Conservation (phyloP, 257 asterid genomes). For the Mitragyna speciosa region DNA sequence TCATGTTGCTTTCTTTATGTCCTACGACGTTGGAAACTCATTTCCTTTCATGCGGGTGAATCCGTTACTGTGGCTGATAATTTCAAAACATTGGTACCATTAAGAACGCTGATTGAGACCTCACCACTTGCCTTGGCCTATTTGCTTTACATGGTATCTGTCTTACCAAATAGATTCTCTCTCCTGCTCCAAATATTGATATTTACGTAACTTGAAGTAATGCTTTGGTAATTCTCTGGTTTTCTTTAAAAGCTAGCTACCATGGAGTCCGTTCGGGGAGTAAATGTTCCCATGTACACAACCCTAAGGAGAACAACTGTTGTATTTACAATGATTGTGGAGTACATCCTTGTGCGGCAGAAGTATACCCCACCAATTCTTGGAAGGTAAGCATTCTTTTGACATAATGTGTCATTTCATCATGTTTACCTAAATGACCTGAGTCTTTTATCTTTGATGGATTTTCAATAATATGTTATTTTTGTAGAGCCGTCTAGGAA, state of each 20-base stretch:
- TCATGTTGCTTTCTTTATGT: slow-evolving; percentile 72
- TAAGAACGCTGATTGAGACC: slow-evolving; percentile 54
- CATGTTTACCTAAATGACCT: background rate
- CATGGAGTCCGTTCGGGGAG: slow-evolving; percentile 94
- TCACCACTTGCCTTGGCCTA: slow-evolving; percentile 72
- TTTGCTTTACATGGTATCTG: slow-evolving; percentile 79
- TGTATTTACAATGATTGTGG: slow-evolving; percentile 80
- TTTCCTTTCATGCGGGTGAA: slow-evolving; percentile 62
- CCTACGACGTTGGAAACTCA: slow-evolving; percentile 56
- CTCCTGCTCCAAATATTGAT: slow-evolving; percentile 8
- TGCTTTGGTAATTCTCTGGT: slow-evolving; percentile 24
- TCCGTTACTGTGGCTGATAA: slow-evolving; percentile 38
- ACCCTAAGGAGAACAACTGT: slow-evolving; percentile 93
- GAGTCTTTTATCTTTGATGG: background rate
- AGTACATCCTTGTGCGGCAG: slow-evolving; percentile 65
- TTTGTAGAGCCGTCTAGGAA: background rate
- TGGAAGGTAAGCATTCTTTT: slow-evolving; percentile 58
- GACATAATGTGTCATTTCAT: background rate
- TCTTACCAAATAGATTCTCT: slow-evolving; percentile 12
- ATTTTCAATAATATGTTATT: background rate
- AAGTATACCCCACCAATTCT: slow-evolving; percentile 54
- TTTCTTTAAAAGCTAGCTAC: slow-evolving; percentile 72
- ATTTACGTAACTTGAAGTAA: slow-evolving; percentile 12
- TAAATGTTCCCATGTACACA: slow-evolving; percentile 95
- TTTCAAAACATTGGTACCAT: slow-evolving; percentile 50